A percentile compares a stretch with the other conserved stretches of the same genome.
These are phyloP conservation scores for Colletotrichum sansevieriae DNA, from an alignment of 2,329 filamentous ascomycete species.

Conservation along the genomic window DNA sequence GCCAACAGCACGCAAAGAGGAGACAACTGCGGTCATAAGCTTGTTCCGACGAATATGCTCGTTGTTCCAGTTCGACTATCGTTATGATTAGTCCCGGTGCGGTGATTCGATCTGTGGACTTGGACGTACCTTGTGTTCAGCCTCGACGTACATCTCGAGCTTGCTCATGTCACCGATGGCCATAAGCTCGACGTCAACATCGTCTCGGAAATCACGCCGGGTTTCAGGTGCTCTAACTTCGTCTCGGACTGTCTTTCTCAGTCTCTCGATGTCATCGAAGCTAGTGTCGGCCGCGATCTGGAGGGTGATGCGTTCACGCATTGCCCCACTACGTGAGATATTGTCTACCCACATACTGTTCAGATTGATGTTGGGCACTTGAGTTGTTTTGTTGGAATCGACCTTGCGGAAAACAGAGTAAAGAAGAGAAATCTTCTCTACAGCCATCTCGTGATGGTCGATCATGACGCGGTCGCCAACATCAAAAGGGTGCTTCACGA, in stretches of 20 bases:
- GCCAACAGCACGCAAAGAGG: slow-evolving; percentile 73
- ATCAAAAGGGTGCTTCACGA: slow-evolving; percentile 79
- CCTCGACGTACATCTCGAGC: slow-evolving; percentile 73
- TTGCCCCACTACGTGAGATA: slow-evolving; percentile 73
- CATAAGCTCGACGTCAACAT: slow-evolving; percentile 73
- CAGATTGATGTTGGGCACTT: slow-evolving; percentile 69
- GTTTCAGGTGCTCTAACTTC: slow-evolving; percentile 73
- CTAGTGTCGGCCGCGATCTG: slow-evolving; percentile 77
- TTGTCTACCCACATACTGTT: slow-evolving; percentile 78
- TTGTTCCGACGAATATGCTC: slow-evolving; percentile 77
- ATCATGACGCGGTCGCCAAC: slow-evolving; percentile 75
- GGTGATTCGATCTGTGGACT: background rate
- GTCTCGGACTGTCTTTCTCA: slow-evolving; percentile 64
- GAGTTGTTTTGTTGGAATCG: slow-evolving; percentile 32
- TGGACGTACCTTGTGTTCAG: slow-evolving; percentile 11
- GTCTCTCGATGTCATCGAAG: slow-evolving; percentile 72
- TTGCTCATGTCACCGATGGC: slow-evolving; percentile 22
- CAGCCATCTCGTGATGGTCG: slow-evolving; percentile 57
- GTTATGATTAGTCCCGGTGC: slow-evolving; percentile 46
- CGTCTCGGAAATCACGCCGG: slow-evolving; percentile 72
- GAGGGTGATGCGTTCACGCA: slow-evolving; percentile 74
- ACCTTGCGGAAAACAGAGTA: slow-evolving; percentile 43
- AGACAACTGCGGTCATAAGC: slow-evolving; percentile 78
- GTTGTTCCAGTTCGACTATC: slow-evolving; percentile 80
- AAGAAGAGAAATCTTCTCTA: slow-evolving; percentile 44